Percentiles rank a stretch among this genome's conserved stretches.
phyloP scores from a whole-genome alignment of 2,329 filamentous ascomycete genomes.

The Sporothrix mexicana region DNA sequence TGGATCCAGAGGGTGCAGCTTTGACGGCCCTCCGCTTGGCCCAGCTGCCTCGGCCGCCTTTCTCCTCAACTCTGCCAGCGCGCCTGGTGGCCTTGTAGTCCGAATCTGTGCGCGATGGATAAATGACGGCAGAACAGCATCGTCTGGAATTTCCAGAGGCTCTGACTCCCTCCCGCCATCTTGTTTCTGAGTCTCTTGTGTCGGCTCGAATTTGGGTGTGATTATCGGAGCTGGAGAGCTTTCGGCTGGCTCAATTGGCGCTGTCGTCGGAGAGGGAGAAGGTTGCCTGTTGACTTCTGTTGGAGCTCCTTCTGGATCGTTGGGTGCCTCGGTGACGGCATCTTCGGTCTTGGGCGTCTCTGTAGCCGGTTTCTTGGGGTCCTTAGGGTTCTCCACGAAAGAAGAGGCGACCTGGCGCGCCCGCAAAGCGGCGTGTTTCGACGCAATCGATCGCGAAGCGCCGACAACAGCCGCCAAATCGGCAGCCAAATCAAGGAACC shows the following conservation, averaged over 20 bases:
- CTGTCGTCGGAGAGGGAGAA: too few relatives aligned
- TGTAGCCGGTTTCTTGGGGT: background rate
- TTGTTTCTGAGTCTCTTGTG: background rate
- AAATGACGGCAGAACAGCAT: conserved; percentile 35
- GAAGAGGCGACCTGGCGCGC: conserved; percentile 53
- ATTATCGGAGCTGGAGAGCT: background rate
- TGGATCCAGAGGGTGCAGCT: conserved; percentile 38
- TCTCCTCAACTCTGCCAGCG: conserved; percentile 28
- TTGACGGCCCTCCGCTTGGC: background rate
- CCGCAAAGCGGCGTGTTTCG: conserved; percentile 65
- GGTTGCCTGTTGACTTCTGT: background rate
- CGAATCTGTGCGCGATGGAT: conserved; percentile 31
- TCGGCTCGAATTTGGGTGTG: background rate
- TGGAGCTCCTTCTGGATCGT: background rate
- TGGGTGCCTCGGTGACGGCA: background rate
- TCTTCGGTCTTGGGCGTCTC: background rate
- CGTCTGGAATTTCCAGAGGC: background rate
- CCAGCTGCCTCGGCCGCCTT: conserved; percentile 7
- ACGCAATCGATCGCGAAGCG: conserved; percentile 71
- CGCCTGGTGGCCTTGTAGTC: conserved; percentile 5
- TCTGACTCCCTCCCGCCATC: background rate
- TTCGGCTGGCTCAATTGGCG: background rate
- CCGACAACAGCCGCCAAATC: conserved; percentile 73
- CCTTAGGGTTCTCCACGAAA: conserved; percentile 2
- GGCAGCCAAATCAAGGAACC: conserved; percentile 68